A percentile compares a stretch with the other conserved stretches of the same genome.
phyloP scores from a whole-genome alignment of 2,329 filamentous ascomycete genomes.

The Aspergillus sp. region DNA sequence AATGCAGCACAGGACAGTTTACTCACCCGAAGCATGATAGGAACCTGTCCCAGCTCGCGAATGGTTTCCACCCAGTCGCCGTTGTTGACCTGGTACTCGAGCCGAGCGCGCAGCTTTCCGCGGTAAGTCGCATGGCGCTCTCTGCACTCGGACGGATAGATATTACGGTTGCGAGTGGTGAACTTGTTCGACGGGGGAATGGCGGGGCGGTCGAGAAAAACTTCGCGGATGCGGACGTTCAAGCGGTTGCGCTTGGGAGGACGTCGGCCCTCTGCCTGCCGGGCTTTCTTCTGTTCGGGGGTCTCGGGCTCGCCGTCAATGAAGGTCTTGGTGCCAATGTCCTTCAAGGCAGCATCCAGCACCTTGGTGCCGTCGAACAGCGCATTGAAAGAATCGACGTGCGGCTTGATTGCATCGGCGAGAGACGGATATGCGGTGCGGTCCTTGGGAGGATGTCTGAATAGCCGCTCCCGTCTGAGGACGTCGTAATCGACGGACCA shows the following conservation, averaged over 20 bases:
- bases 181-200: conserved; percentile 82
- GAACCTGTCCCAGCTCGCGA: conserved; percentile 82
- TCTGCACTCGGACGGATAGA: conserved; percentile 88
- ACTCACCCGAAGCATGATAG: conserved; percentile 85
- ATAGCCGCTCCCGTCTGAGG: conserved; percentile 80
- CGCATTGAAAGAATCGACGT: conserved; percentile 93
- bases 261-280: conserved; percentile 54
- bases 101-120: conserved; percentile 75
- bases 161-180: conserved; percentile 72
- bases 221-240: conserved; percentile 72
- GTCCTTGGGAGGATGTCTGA: conserved; percentile 82
- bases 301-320: conserved; percentile 69
- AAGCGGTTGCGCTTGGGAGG: conserved; percentile 67
- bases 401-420: conserved; percentile 80
- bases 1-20: background rate
- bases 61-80: conserved; percentile 79
- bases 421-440: conserved; percentile 84
- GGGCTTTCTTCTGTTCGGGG: conserved; percentile 33
- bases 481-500: conserved; percentile 90
- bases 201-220: conserved; percentile 77
- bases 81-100: conserved; percentile 85
- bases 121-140: conserved; percentile 90
- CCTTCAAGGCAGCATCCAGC: conserved; percentile 71
- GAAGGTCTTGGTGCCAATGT: conserved; percentile 86
- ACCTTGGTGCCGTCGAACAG: conserved; percentile 73